These are phyloP conservation scores for Globisporangium cederbergense DNA, from an alignment of 352 stramenopile genomes.

Conservation along the genomic window DNA sequence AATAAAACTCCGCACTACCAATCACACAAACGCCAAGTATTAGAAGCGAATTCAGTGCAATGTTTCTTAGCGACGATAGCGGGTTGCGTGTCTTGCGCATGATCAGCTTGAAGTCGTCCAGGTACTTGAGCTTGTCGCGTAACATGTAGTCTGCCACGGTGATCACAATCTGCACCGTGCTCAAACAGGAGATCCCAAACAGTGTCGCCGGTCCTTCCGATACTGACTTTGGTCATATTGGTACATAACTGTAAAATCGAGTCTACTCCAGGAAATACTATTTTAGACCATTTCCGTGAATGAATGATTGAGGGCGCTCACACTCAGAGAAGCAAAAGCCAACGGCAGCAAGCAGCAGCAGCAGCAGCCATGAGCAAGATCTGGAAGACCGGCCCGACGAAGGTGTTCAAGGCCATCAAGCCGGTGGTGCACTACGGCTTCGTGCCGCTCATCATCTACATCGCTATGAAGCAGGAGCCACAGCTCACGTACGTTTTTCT, in stretches of 20 bases:
- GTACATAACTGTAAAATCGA: too few relatives aligned
- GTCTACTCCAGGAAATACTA: too few relatives aligned
- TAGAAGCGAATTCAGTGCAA: too few relatives aligned
- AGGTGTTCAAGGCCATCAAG: conserved; percentile 80
- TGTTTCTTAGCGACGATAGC: neutral
- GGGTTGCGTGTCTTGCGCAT: conserved; percentile 31
- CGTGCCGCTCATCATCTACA: conserved; percentile 76
- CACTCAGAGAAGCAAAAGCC: conserved; percentile 1
- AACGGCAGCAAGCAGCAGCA: neutral
- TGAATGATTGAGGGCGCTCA: neutral
- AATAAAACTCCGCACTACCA: too few relatives aligned
- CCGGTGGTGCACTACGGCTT: conserved; percentile 81
- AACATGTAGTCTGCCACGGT: conserved; percentile 82
- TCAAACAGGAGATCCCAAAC: conserved; percentile 15
- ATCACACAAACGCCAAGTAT: too few relatives aligned
- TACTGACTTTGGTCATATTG: too few relatives aligned
- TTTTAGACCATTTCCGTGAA: too few relatives aligned
- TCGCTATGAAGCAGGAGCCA: conserved; percentile 76
- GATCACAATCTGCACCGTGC: conserved; percentile 55
- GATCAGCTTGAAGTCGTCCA: conserved; percentile 82
- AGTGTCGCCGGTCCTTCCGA: too few relatives aligned
- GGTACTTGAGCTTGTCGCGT: conserved; percentile 68
- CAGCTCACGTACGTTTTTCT: conserved; percentile 53
- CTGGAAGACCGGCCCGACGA: conserved; percentile 76
- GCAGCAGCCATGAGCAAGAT: conserved; percentile 47